Conservation (phyloP, 352 stramenopile genomes). For the Pythium rishiriense region DNA sequence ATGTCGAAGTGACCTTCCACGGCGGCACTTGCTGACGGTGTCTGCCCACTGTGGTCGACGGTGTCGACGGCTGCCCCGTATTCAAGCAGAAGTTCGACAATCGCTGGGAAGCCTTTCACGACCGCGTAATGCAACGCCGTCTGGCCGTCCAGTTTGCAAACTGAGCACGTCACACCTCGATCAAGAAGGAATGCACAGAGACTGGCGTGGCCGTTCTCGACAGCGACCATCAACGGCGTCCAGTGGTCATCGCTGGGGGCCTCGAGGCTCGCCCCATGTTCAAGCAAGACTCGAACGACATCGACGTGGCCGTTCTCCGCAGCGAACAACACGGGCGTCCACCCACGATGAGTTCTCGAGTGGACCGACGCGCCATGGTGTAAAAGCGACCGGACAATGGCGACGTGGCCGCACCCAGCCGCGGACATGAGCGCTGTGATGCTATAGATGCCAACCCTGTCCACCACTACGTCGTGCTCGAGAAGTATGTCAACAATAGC, state of each 20-base stretch:
- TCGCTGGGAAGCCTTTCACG: not conserved
- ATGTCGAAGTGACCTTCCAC: not conserved
- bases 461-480: no score
- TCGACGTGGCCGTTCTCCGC: not conserved
- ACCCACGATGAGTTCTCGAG: not conserved
- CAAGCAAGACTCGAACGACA: not conserved
- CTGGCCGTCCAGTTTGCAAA: not conserved
- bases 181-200: conserved; percentile 2
- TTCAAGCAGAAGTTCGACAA: not conserved
- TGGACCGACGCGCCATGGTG: not conserved
- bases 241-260: not conserved
- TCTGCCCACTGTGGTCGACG: conserved; percentile 1
- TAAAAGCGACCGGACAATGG: not conserved
- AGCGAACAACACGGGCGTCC: not conserved
- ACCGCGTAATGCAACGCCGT: conserved; percentile 7
- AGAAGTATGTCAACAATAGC: no score
- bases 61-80: not conserved
- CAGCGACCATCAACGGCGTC: conserved; percentile 3
- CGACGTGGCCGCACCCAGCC: not conserved
- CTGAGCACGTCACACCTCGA: not conserved
- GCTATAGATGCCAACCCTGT: no score
- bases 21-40: not conserved
- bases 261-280: not conserved
- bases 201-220: not conserved
- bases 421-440: no score